Conservation (phyloP, 2,329 filamentous ascomycete genomes). For the Stagonosporopsis vannaccii region DNA sequence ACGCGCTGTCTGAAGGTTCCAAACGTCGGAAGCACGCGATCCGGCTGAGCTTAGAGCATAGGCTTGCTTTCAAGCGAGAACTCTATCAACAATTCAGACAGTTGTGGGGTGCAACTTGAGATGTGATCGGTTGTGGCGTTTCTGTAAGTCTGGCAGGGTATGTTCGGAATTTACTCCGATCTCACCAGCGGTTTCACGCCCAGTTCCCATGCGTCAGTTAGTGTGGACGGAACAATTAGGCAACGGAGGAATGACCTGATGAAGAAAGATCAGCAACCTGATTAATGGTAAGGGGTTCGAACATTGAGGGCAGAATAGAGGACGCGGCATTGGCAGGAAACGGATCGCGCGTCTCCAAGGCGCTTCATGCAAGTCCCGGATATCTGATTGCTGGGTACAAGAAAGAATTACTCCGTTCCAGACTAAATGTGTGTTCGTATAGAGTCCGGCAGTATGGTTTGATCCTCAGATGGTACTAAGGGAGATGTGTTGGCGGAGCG, state of each 20-base stretch:
- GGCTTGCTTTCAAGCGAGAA: neutral
- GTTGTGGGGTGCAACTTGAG: neutral
- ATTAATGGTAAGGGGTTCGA: neutral
- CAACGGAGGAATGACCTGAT: conserved; percentile 12
- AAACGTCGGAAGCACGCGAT: neutral
- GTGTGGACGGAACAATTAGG: conserved; percentile 4
- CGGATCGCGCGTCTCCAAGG: neutral
- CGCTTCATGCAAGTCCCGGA: neutral
- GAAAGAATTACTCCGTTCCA: neutral
- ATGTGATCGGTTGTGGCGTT: conserved; percentile 15
- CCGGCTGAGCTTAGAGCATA: neutral
- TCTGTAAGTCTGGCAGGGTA: neutral
- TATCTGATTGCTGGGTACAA: conserved; percentile 2
- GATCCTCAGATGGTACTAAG: neutral
- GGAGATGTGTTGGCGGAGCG: neutral
- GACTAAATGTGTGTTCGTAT: neutral
- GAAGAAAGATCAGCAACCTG: conserved; percentile 13
- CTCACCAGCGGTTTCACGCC: conserved; percentile 14
- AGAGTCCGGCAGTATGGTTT: neutral
- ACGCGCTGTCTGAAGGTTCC: neutral
- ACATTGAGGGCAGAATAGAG: neutral
- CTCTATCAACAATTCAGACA: neutral
- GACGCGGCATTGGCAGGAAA: neutral
- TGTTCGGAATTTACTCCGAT: conserved; percentile 15
- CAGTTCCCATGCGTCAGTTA: neutral